These are phyloP conservation scores for Rhodosporidiobolus sp. DNA, from an alignment of 768 basidiomycete genomes.

Conservation along the genomic window DNA sequence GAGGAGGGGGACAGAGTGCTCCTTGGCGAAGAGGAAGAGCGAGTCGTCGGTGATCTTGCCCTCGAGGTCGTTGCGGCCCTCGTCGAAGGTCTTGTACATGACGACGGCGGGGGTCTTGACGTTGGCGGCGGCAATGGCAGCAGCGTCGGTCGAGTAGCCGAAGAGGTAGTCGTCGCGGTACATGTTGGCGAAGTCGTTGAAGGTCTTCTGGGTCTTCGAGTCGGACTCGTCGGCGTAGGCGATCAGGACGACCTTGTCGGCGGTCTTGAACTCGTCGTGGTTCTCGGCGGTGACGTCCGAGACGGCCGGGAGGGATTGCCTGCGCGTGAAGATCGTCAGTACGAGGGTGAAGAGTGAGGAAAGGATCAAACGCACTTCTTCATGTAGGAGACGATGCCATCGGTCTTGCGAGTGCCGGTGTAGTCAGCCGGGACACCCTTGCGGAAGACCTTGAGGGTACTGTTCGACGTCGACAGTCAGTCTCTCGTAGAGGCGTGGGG, in stretches of 20 bases:
- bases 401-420: slow-evolving; percentile 82
- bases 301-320: slow-evolving; percentile 92
- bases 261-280: slow-evolving; percentile 75
- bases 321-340: slow-evolving; percentile 40
- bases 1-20: slow-evolving; percentile 79
- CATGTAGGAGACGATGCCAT: slow-evolving; percentile 64
- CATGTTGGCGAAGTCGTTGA: slow-evolving; percentile 73
- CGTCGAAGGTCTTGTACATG: slow-evolving; percentile 89
- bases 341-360: neutral
- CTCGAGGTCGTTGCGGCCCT: slow-evolving; percentile 56
- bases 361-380: slow-evolving; percentile 38
- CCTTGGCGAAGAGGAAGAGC: slow-evolving; percentile 49
- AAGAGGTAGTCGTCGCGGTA: slow-evolving; percentile 94
- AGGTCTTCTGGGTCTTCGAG: slow-evolving; percentile 53
- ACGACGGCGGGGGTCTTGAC: slow-evolving; percentile 80
- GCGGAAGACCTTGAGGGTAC: slow-evolving; percentile 87
- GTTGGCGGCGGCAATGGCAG: slow-evolving; percentile 58
- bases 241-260: slow-evolving; percentile 86
- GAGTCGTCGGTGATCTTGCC: slow-evolving; percentile 38
- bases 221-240: slow-evolving; percentile 75
- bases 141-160: slow-evolving; percentile 73
- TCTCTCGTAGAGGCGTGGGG: neutral
- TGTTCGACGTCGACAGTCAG: slow-evolving; percentile 45
- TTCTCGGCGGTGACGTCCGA: slow-evolving; percentile 72
- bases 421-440: slow-evolving; percentile 78